Evolutionary conservation across 805 yeast species (phyloP).

Genomic region (Yamadazyma akitaensis): DNA sequence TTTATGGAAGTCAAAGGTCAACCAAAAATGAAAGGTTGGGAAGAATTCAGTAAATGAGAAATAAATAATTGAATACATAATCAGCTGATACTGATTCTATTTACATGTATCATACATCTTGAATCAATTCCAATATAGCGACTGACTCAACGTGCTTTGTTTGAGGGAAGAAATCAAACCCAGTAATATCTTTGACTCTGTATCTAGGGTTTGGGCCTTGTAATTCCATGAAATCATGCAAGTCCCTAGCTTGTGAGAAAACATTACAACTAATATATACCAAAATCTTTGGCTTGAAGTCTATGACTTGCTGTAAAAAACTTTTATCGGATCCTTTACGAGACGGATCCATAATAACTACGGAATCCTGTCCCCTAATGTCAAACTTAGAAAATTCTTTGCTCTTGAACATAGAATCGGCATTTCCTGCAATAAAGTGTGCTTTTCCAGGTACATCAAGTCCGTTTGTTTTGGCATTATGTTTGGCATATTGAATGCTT

Average conservation of each 20-base stretch:
- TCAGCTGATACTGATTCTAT: not conserved
- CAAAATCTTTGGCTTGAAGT: slow-evolving; percentile 35
- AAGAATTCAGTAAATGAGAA: slow-evolving; percentile 45
- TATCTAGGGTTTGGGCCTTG: slow-evolving; percentile 17
- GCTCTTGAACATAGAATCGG: slow-evolving; percentile 33
- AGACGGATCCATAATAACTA: slow-evolving; percentile 45
- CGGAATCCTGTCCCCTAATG: slow-evolving; percentile 29
- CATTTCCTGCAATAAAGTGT: slow-evolving; percentile 35
- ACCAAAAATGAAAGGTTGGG: slow-evolving; percentile 70
- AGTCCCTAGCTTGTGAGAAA: slow-evolving; percentile 44
- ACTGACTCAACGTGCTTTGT: slow-evolving; percentile 58
- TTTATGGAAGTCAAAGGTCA: slow-evolving; percentile 54
- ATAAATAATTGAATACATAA: not conserved
- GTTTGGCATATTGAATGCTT: slow-evolving; percentile 34
- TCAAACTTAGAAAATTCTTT: slow-evolving; percentile 21
- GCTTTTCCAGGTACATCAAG: slow-evolving; percentile 25
- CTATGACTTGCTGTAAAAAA: slow-evolving; percentile 35
- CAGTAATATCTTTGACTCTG: slow-evolving; percentile 25
- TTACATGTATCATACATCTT: not conserved
- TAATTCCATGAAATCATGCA: slow-evolving; percentile 26
- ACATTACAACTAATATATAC: slow-evolving; percentile 46
- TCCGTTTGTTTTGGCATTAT: slow-evolving; percentile 39
- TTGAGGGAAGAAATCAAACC: slow-evolving; percentile 52
- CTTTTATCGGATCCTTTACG: slow-evolving; percentile 37
- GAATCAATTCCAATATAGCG: slow-evolving; percentile 37